Conservation (phyloP, 345 rosid species). For the Carallia brachiata region DNA sequence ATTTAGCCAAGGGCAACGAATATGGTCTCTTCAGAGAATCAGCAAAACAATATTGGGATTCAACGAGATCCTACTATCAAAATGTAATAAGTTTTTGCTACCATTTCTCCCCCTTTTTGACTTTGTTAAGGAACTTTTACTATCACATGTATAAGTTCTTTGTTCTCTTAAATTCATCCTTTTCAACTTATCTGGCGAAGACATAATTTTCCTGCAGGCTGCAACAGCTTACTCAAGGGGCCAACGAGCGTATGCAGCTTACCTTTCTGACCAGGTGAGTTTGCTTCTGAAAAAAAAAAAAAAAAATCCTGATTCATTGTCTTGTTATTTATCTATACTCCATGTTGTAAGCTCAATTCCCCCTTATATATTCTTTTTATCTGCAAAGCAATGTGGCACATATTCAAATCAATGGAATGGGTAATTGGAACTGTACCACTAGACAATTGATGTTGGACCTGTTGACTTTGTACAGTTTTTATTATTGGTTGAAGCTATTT, state of each 20-base stretch:
- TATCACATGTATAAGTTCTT: background rate
- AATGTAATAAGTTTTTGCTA: slow-evolving; percentile 42
- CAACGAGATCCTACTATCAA: slow-evolving; percentile 54
- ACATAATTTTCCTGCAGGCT: slow-evolving; percentile 51
- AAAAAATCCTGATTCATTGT: background rate
- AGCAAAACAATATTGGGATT: slow-evolving; percentile 71
- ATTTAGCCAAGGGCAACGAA: slow-evolving; percentile 66
- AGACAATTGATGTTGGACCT: background rate
- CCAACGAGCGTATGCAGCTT: slow-evolving; percentile 55
- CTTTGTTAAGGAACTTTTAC: background rate
- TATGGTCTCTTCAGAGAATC: slow-evolving; percentile 54
- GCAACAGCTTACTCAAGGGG: slow-evolving; percentile 77
- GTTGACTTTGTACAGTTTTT: background rate
- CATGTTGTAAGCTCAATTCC: background rate
- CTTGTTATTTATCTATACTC: background rate
- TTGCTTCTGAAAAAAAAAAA: background rate
- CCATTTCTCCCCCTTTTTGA: background rate
- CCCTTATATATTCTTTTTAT: background rate
- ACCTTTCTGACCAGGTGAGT: slow-evolving; percentile 80
- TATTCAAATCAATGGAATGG: background rate
- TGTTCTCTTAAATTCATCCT: background rate
- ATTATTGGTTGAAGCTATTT: background rate
- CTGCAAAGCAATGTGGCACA: background rate
- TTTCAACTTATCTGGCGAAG: slow-evolving; percentile 7
- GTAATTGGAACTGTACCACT: background rate